Evolutionary conservation across 2,329 filamentous ascomycete genomes (phyloP), one percentile per base, ranked within the genome.

Genomic region (Fusarium nygamai): DNA sequence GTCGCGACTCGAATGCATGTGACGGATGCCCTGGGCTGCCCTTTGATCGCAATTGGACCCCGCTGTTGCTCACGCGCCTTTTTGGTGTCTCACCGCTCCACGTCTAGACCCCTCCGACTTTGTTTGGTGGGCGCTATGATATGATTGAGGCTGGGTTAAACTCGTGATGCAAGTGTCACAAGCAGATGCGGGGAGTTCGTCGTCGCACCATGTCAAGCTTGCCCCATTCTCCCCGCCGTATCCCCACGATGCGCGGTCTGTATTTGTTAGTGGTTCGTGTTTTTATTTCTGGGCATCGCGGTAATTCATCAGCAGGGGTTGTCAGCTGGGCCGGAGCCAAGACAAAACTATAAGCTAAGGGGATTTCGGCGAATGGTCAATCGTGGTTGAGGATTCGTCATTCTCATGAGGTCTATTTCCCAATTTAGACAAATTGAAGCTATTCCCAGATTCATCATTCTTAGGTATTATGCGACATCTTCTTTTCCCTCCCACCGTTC

Each of bases 41-140:
- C 50, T 31, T 22, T 43, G 50, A 53, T 53, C 50, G 7, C 41
- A 20, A 69, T 69, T 44, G 48, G 43, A 33, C 6, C 51, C 29
- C 13, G 19, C 16, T 51, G 46, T 24, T 56, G 67, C 60, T 74
- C 71, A 74, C 71, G 67, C 71, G 71, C 67, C 43, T 20, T 58
- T 58, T 53, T 22, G 50, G 33, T 72, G 67, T 74, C 69, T 73
- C 71, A 74, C 71, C 71, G 71, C 71, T 43, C 24, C 20, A 36
- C 53, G 29, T 64, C 67, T 39, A 53, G 62, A 48, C 41, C 54
- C 41, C 41, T 7, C 31, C 36, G 36, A 19, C 46, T 16, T 6
- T 31, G 50, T 16, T 61, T 59, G 56, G 47, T 62, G 58, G 70
- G 36, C 17, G 57, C 19, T 50, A 44, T 51, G 24, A 29, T 27